Base-by-base conservation (phyloP, 768 basidiomycete genomes). In the Udeniomyces megalosporus region DNA sequence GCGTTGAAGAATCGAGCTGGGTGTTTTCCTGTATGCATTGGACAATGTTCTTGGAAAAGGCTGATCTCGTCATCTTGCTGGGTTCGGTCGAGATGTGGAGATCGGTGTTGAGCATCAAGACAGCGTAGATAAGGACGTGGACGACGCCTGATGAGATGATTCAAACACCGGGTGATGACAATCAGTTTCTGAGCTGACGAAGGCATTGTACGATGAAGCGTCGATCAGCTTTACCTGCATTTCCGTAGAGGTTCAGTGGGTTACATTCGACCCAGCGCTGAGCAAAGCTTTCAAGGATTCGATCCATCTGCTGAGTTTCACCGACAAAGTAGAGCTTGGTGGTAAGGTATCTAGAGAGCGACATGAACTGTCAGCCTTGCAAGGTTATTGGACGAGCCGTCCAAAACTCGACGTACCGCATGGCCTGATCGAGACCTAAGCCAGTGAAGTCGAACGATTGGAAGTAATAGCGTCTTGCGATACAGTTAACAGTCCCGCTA, bases 241-340 rank as follows among this genome's bases (percentile, higher is more conserved):
- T 87, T 48, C 88, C 88, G 70, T 85, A 92, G n/a, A 87, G 68
- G 26, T 80, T 80, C 1, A 76, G 75, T 0, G 87, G 85, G 71
- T 97, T 97, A 71, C 88, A 90, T 48, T 90, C 84, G 81, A 84
- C 95, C 72, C 89, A 99, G 10, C 89, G 82, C 45, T 82, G 77
- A 69, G 88, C 88, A 69, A 99, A 96, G 66, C 83, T 84, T 64
- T 89, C 90, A 5, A 99, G 78, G 65, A 99, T 96, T 47, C 95
- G 84, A 72, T 97, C 95, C 47, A 99, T 85, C 75, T 97, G 92
- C 70, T 99, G 95, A 0, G 93, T 93, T 73, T 99, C 95, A 1
- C 84, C 95, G 73, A 90, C 92, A 63, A 99, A 80, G 72, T 81
- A 96, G 2, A 99, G 79, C 72, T 93, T 95, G 14, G 84, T 83